phyloP scores from a whole-genome alignment of 2,329 filamentous ascomycete species.

The Calonectria pseudoreteaudii region DNA sequence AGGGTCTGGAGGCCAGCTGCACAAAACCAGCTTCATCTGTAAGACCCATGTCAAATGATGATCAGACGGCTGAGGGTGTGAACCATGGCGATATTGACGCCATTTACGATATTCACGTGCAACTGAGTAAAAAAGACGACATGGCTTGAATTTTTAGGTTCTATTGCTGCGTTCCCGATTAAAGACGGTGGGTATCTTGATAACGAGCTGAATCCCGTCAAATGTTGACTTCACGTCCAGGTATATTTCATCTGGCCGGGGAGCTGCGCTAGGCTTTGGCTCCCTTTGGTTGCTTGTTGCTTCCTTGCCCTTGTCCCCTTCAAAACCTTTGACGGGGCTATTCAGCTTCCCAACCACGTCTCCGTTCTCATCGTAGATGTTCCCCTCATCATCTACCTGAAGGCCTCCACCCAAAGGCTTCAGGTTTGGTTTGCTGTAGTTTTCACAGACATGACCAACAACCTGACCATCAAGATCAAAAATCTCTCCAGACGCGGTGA shows the following conservation, averaged over 20 bases:
- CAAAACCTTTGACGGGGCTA: conserved; percentile 45
- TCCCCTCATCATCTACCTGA: conserved; percentile 67
- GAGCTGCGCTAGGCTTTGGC: conserved; percentile 50
- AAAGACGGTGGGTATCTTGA: conserved; percentile 69
- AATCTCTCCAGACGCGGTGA: conserved; percentile 60
- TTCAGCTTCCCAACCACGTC: conserved; percentile 73
- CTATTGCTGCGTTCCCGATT: conserved; percentile 46
- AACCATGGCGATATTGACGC: neutral
- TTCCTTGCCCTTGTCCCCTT: neutral
- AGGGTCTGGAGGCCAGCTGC: neutral
- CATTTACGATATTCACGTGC: conserved; percentile 13
- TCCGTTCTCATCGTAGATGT: conserved; percentile 68
- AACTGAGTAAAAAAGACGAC: neutral
- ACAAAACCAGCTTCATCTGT: conserved; percentile 26
- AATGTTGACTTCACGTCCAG: conserved; percentile 69
- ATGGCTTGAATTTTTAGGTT: neutral
- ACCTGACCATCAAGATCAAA: conserved; percentile 86
- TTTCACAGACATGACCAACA: conserved; percentile 77
- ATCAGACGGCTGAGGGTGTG: conserved; percentile 8
- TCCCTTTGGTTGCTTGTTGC: conserved; percentile 5
- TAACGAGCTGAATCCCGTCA: conserved; percentile 68
- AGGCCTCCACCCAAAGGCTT: conserved; percentile 64
- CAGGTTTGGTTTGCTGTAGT: conserved; percentile 63
- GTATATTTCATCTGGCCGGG: conserved; percentile 65
- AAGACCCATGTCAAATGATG: neutral